Conservation (phyloP, 2,329 filamentous ascomycete species). For the Septoria petroselini region DNA sequence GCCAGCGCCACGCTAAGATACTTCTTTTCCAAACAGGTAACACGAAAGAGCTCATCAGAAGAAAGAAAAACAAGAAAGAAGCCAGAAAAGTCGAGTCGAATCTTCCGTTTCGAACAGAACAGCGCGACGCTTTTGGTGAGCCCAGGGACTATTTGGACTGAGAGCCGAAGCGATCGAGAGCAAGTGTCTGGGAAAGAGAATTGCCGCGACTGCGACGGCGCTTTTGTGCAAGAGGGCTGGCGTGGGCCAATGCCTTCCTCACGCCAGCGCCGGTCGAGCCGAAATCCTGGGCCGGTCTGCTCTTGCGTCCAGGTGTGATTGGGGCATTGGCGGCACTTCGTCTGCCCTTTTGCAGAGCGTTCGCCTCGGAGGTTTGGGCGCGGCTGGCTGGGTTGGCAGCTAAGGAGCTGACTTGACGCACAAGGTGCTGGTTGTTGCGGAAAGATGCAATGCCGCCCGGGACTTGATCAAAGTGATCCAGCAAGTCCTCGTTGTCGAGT, state of each 20-base stretch:
- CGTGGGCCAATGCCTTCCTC: conserved; percentile 24
- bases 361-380: conserved; percentile 61
- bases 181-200: conserved; percentile 25
- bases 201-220: conserved; percentile 26
- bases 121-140: no score
- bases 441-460: conserved; percentile 71
- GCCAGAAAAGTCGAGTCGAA: conserved; percentile 10
- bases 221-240: conserved; percentile 24
- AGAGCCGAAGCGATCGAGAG: conserved; percentile 21
- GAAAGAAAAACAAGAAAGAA: conserved; percentile 12
- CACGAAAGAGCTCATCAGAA: conserved; percentile 1
- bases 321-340: conserved; percentile 64
- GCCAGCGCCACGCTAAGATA: conserved; percentile 26
- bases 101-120: background rate
- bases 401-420: conserved; percentile 50
- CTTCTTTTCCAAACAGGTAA: conserved; percentile 1
- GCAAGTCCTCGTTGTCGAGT: conserved; percentile 20
- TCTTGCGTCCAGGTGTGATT: conserved; percentile 64
- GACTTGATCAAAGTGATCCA: conserved; percentile 63
- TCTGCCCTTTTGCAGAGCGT: conserved; percentile 61
- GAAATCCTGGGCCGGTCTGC: conserved; percentile 32
- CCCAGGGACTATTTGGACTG: conserved; percentile 3
- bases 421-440: conserved; percentile 57
- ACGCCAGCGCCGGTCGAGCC: conserved; percentile 30
- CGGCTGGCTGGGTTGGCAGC: conserved; percentile 61